Percentiles rank a stretch among this genome's conserved stretches.
phyloP scores from a whole-genome alignment of 2,329 filamentous ascomycete species.

The Fusarium xylarioides region DNA sequence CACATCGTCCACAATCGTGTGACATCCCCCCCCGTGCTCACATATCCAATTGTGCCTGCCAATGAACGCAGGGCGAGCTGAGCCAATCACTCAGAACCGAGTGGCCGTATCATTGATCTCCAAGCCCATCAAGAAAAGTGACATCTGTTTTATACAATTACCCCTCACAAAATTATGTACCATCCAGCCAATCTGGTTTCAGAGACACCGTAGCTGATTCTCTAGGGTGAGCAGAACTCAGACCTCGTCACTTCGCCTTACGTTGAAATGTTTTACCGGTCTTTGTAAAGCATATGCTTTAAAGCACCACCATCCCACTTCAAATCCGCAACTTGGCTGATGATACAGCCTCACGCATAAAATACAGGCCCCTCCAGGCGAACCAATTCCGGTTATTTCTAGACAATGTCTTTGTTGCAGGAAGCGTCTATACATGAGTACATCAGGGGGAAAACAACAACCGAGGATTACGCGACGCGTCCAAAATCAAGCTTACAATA shows the following conservation, averaged over 20 bases:
- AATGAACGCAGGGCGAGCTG: background rate
- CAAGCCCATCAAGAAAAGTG: background rate
- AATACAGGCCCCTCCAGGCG: no score
- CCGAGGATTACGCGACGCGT: background rate
- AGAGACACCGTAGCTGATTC: rapidly evolving
- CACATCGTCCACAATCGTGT: background rate
- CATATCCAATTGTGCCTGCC: rapidly evolving
- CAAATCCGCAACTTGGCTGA: no score
- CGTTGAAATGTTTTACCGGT: no score
- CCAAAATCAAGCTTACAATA: background rate
- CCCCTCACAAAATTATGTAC: background rate
- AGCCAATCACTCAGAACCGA: rapidly evolving
- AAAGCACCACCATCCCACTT: no score
- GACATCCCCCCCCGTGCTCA: background rate
- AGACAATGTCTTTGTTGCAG: no score
- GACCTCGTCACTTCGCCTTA: no score
- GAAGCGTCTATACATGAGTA: background rate
- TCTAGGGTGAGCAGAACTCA: no score
- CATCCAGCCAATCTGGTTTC: rapidly evolving
- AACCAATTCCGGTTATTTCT: no score
- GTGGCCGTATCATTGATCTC: no score
- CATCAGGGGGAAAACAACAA: background rate
- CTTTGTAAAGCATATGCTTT: no score
- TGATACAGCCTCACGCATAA: no score
- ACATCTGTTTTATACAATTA: rapidly evolving